Base-by-base conservation (phyloP, 345 rosid genomes). In the Laguncularia racemosa region DNA sequence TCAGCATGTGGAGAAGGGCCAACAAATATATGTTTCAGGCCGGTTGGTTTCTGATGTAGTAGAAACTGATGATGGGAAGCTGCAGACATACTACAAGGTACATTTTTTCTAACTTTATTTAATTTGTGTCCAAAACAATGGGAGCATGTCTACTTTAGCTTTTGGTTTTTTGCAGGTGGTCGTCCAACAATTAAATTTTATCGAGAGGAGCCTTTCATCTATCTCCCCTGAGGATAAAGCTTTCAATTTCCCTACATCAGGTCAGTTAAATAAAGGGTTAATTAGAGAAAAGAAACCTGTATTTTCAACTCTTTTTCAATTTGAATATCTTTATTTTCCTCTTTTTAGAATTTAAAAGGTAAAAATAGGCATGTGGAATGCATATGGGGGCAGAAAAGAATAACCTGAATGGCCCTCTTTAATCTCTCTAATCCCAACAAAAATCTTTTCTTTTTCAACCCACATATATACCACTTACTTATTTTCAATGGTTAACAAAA, bases 11-110 rank as follows among this genome's bases (percentile, higher is more conserved):
- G 66, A 77, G 73, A 81, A 77, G 72, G 87, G 87, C 49, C 72
- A 75, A 4, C 91, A 81, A 60, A 75, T 84, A 55, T 75, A 72
- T 69, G 81, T 84, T 50, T 72, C 83, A 2, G 91, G 91, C 55
- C 79, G 87, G 53, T 62, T 84, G 56, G 56, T 71, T 69, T 66
- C 85, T 3, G 91, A 84, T 54, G 50, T 56, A 6, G 81, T 79
- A 23, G 87, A 77, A 46, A 67, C 55, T 62, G 87, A 68, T 14
- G 81, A 79, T 7, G 87, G 87, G 45, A 75, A 77, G 69, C 72
- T 60, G 57, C 81, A 73, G 60, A 84, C 78, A 2, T 81, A 77
- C 68, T 75, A 75, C 61, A 84, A 84, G 87, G 87, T 79, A 21
- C 33, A 14, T 12, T 20, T n/a, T 20, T 61, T 40, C 52, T 61